Conservation (phyloP, 2,329 filamentous ascomycete species). For the Trichoderma atrobrunneum region DNA sequence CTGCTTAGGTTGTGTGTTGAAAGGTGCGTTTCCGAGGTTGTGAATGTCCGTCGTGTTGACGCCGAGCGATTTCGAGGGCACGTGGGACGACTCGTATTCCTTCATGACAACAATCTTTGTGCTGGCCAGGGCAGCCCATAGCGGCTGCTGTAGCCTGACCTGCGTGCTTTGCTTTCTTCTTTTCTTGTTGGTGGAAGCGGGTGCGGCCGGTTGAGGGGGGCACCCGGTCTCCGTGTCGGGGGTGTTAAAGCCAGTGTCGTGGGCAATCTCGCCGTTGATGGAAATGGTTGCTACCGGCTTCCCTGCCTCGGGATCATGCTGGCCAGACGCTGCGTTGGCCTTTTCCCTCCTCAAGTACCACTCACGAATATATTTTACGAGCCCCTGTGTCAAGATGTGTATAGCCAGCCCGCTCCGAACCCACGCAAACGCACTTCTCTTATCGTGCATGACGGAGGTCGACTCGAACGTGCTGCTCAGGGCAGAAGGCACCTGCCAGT, state of each 20-base stretch:
- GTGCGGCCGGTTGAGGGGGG: conserved; percentile 32
- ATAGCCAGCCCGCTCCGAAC: conserved; percentile 67
- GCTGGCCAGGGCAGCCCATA: conserved; percentile 92
- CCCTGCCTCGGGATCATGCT: conserved; percentile 62
- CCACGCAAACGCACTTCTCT: conserved; percentile 61
- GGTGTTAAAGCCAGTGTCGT: conserved; percentile 46
- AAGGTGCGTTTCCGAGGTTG: conserved; percentile 72
- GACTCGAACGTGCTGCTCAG: conserved; percentile 48
- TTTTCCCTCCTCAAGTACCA: conserved; percentile 64
- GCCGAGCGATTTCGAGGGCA: conserved; percentile 68
- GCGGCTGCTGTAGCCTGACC: conserved; percentile 83
- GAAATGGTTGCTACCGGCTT: conserved; percentile 43
- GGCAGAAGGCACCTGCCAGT: conserved; percentile 45
- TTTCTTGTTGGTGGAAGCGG: conserved; percentile 66
- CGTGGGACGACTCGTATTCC: conserved; percentile 80
- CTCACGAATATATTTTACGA: conserved; percentile 67
- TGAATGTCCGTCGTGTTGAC: conserved; percentile 74
- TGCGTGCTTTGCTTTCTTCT: conserved; percentile 88
- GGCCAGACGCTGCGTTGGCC: conserved; percentile 47
- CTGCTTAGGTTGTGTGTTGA: conserved; percentile 65
- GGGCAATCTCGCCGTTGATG: conserved; percentile 24
- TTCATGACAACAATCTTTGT: conserved; percentile 96
- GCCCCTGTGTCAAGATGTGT: conserved; percentile 71
- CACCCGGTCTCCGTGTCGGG: conserved; percentile 48
- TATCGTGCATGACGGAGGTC: conserved; percentile 47